Percentiles rank a stretch among this genome's conserved stretches.
phyloP scores from a whole-genome alignment of 768 basidiomycete species.

The Lenzites betulinus region DNA sequence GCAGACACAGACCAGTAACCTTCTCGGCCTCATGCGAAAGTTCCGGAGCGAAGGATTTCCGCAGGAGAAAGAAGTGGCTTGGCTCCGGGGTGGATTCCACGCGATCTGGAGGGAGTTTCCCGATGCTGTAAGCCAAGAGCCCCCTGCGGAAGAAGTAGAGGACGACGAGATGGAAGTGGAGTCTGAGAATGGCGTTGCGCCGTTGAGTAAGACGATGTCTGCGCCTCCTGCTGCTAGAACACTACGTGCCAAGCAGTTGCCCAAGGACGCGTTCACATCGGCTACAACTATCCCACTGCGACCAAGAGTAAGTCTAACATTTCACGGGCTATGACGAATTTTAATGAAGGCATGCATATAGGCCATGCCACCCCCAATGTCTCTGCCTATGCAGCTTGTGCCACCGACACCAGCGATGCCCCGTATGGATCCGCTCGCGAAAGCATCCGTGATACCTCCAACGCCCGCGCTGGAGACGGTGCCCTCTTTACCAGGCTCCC shows the following conservation, averaged over 20 bases:
- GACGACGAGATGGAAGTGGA: slow-evolving; percentile 41
- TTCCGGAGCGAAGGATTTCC: slow-evolving; percentile 60
- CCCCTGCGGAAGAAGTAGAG: slow-evolving; percentile 52
- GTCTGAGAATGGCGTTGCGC: slow-evolving; percentile 1
- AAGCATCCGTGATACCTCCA: not conserved
- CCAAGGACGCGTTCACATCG: slow-evolving; percentile 63
- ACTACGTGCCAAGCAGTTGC: slow-evolving; percentile 61
- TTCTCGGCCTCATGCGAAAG: slow-evolving; percentile 74
- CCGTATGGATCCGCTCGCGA: slow-evolving; percentile 9
- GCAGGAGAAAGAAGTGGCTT: slow-evolving; percentile 60
- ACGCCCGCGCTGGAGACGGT: not conserved
- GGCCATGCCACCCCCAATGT: slow-evolving; percentile 1
- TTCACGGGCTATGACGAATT: slow-evolving; percentile 7
- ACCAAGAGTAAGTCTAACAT: slow-evolving; percentile 19
- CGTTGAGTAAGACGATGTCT: slow-evolving; percentile 15
- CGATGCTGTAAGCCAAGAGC: slow-evolving; percentile 53
- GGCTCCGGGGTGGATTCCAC: slow-evolving; percentile 84
- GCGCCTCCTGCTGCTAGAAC: slow-evolving; percentile 24
- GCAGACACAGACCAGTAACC: slow-evolving; percentile 65
- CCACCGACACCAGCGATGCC: slow-evolving; percentile 21
- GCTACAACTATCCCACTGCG: slow-evolving; percentile 39
- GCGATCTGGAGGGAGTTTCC: slow-evolving; percentile 58
- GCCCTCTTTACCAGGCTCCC: not conserved
- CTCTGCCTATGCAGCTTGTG: slow-evolving; percentile 6
- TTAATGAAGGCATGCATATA: not conserved